Base-by-base conservation (phyloP, 306 rosid species). In the Acacia confusa region DNA sequence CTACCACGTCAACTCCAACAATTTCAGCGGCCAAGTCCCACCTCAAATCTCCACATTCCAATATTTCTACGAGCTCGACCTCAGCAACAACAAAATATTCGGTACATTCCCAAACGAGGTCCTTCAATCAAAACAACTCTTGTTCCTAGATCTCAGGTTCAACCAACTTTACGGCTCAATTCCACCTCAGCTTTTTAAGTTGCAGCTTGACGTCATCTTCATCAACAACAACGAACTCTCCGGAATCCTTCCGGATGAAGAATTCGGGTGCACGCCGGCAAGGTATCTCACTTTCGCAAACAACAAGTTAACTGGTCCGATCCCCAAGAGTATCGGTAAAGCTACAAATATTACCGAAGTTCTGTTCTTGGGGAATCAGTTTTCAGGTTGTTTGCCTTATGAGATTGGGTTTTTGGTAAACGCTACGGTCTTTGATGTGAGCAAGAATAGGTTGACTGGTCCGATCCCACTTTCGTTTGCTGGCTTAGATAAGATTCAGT, bases 81-180 rank as follows among this genome's bases (percentile, higher is more conserved):
- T 94, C 20, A 94, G 97, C 65, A 94, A 90, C 88, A 92, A 91
- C 91, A 74, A 82, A 8, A 25, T 87, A 0, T 0, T 0, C 0
- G 91, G 94, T 1, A 0, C 0, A 3, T 94, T 94, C 24, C 98
- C 98, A 2, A 0, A 0, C 0, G 48, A 75, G 2, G 88, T 87
- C 41, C 81, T 92, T 5, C 9, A 11, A 0, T 64, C 85, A 11
- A 55, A 0, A 1, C 6, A 43, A 0, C 74, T 95, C 5, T 85
- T 94, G 2, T 95, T 92, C 80, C 50, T 95, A 4, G 99, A 95
- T 78, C 88, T 95, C 72, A 86, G 99, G 72, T 95, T 87, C 79
- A 95, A 95, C 84, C 0, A 0, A 0, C 71, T 79, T 12, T 0
- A 0, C 4, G 97, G 95, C 0, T 2, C 81, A 1, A 20, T 95